Conservation (phyloP, 2,329 filamentous ascomycete species). For the Geosmithia putterillii region DNA sequence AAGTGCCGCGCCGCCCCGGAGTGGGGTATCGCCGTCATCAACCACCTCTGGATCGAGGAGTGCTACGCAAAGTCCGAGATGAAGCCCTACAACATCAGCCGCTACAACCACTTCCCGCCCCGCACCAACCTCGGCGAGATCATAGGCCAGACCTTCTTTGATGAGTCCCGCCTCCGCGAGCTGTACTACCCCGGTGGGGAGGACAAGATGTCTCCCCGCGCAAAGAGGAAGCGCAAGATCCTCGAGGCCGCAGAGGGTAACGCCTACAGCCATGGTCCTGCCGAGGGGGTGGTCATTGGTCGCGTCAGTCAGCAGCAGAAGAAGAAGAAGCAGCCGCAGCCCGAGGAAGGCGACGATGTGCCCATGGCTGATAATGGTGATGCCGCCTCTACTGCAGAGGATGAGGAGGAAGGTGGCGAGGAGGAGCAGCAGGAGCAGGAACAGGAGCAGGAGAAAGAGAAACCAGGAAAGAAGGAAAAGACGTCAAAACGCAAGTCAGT, state of each 20-base stretch:
- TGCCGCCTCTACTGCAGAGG: neutral
- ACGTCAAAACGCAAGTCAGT: constrained; percentile 6
- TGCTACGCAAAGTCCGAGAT: constrained; percentile 83
- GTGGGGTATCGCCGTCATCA: constrained; percentile 83
- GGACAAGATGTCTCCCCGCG: constrained; percentile 25
- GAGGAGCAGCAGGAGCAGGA: constrained; percentile 14
- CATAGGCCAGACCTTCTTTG: constrained; percentile 77
- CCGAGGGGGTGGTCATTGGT: constrained; percentile 32
- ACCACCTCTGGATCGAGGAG: constrained; percentile 96
- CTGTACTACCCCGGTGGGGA: constrained; percentile 57
- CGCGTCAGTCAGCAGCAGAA: constrained; percentile 17
- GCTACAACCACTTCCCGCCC: constrained; percentile 77
- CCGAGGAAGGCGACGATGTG: constrained; percentile 21
- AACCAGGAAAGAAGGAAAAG: constrained; percentile 3
- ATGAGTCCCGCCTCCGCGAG: constrained; percentile 46
- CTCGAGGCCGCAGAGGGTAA: constrained; percentile 38
- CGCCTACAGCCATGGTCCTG: constrained; percentile 30
- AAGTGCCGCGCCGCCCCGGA: constrained; percentile 88
- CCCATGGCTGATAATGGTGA: constrained; percentile 15
- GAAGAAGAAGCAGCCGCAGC: constrained; percentile 6
- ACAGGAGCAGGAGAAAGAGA: constrained; percentile 6
- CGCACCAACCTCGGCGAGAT: constrained; percentile 89
- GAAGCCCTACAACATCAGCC: constrained; percentile 57
- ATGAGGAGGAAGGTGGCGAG: constrained; percentile 8
- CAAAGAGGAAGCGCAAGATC: constrained; percentile 36